Evolutionary conservation across 2,329 filamentous ascomycete species (phyloP), one percentile per base, ranked within the genome.

Genomic region (Cordyceps militaris): DNA sequence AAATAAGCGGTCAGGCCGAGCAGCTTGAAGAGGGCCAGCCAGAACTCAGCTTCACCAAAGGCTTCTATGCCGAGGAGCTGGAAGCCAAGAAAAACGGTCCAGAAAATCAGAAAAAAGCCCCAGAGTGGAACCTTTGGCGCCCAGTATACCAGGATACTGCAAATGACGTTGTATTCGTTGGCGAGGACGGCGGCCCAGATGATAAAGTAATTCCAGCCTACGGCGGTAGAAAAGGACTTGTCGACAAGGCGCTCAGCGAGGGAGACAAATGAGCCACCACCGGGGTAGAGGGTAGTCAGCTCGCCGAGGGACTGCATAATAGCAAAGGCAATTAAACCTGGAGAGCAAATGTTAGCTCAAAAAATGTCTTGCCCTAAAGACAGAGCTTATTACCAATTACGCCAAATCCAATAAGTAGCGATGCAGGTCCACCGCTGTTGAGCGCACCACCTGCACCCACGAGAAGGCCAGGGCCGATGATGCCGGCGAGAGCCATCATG

Each of bases 31-130:
- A 87, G 77, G 0, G 87, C 85, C 58, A 91, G 80, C 86, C 87
- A 91, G 66, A 91, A 91, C 66, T 93, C 89, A 10, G 87, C 83
- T 67, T 92, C 88, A 14, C 88, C 88, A 67, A 91, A 92, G 3
- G 85, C 83, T 63, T 85, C 82, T 1, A 91, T 85, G 1, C 87
- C 87, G 1, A 91, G 74, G 34, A 91, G 76, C 65, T 91, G 88
- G 59, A 91, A 83, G 0, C 73, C 76, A 1, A 86, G 76, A 61
- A 91, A 88, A 0, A 83, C 72, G n/a, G 84, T 80, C 84, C 87
- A 91, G 63, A 91, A 84, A n/a, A 91, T 79, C 30, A 87, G 74
- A 59, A 91, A 89, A 66, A 78, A 91, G 60, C 76, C 86, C 86
- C 75, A 90, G 66, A 80, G 73, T 57, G 79, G 88, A 46, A 78